Evolutionary conservation across 176 grass and related monocot species (phyloP), one percentile per base, ranked within the genome.

Genomic region (Cenchrus americanus): DNA sequence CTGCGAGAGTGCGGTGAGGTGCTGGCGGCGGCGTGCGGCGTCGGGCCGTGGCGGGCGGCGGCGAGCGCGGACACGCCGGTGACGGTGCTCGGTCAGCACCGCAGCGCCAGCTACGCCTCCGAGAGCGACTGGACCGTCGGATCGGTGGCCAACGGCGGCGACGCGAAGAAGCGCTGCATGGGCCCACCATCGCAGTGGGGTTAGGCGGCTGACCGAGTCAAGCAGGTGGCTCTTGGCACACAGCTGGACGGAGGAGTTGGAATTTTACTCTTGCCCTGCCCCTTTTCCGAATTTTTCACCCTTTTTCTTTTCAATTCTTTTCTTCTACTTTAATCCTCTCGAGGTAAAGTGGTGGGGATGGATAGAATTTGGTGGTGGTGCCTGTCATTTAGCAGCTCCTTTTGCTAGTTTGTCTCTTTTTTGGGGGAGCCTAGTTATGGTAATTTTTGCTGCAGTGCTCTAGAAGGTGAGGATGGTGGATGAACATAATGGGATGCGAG

Each of bases 81-180:
- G 50, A 94, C 93, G 18, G 97, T 99, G 58, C 89, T 99, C 6
- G 91, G 69, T 2, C 86, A 80, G 22, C 60, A 86, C 30, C 82
- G 76, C 19, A 96, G 88, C 75, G 76, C 78, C 57, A 96, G 89
- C 65, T 94, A 91, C 1, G 92, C 92, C 41, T 94, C 92, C 1
- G 97, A 96, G 86, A 96, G 93, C 82, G 89, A 92, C 15, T 71
- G 69, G 32, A 90, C 89, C 49, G 84, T 94, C 37, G 91, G 91
- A 94, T 98, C 91, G 32, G 43, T 23, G 18, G 80, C 81, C 27
- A 80, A 87, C 88, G 86, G 64, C 50, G 73, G 75, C 0, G 91
- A 91, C 48, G 69, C 83, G 22, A 93, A 98, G 87, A 95, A 88
- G 52, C 84, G 87, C 22, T 94, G 93, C 76, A 86, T 93, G 76